Conservation (phyloP, 1,284 basidiomycete genomes). For the Xerocomus nothofagi region DNA sequence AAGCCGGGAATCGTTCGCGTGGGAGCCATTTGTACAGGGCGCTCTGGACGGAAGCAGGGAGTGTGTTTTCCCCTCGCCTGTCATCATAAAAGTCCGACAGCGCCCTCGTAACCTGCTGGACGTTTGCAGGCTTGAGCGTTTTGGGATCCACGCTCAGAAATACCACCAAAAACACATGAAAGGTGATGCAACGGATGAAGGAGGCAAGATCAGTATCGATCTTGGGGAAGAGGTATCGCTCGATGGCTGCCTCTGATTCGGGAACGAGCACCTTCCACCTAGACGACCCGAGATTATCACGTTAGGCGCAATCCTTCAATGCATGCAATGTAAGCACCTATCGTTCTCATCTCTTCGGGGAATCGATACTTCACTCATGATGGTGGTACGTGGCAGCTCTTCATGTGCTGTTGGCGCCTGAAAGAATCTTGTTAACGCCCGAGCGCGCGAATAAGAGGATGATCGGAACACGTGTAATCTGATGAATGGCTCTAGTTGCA, state of each 20-base stretch:
- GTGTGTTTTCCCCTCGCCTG: neutral
- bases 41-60: constrained; percentile 25
- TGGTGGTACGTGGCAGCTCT: constrained; percentile 28
- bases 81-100: constrained; percentile 44
- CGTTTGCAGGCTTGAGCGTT: constrained; percentile 32
- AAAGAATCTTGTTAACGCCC: constrained; percentile 9
- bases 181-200: constrained; percentile 44
- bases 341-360: constrained; percentile 31
- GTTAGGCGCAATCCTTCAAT: constrained; percentile 5
- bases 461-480: constrained; percentile 20
- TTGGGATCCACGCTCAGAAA: constrained; percentile 41
- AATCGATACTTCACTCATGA: constrained; percentile 44
- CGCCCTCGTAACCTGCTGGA: constrained; percentile 37
- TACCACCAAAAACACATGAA: constrained; percentile 42
- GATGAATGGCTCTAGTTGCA: neutral
- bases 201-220: constrained; percentile 35
- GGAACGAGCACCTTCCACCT: constrained; percentile 26
- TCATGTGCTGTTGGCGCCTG: constrained; percentile 10
- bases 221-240: constrained; percentile 12
- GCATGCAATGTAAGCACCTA: constrained; percentile 16
- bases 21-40: constrained; percentile 42
- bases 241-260: constrained; percentile 34
- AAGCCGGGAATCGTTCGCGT: constrained; percentile 34
- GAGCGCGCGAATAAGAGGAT: neutral
- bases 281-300: constrained; percentile 25